These are phyloP conservation scores for Phytophthora pluvialis DNA, from an alignment of 352 stramenopile species.

Conservation along the genomic window DNA sequence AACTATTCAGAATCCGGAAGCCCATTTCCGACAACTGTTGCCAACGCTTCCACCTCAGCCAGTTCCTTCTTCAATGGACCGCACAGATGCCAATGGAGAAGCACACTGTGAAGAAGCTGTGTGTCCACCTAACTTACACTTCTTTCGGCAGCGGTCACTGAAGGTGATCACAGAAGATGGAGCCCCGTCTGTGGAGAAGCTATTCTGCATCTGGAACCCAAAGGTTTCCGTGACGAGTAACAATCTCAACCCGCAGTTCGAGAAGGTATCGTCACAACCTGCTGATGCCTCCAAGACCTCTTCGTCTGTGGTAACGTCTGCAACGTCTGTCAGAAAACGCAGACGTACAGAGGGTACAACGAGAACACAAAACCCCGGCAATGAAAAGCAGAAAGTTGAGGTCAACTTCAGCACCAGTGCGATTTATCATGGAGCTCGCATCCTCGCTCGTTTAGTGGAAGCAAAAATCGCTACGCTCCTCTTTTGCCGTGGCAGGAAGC, in stretches of 20 bases:
- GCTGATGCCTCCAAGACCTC: not conserved
- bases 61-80: not conserved
- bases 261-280: not conserved
- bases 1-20: constrained; percentile 93
- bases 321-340: constrained; percentile 24
- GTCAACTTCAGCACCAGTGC: constrained; percentile 49
- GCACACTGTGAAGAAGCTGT: not conserved
- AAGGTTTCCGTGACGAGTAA: constrained; percentile 40
- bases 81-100: not conserved
- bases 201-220: constrained; percentile 97
- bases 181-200: constrained; percentile 90
- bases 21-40: constrained; percentile 93
- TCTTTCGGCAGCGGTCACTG: constrained; percentile 63
- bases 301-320: not conserved
- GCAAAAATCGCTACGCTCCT: constrained; percentile 93
- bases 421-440: constrained; percentile 92
- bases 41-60: constrained; percentile 55
- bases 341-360: constrained; percentile 13
- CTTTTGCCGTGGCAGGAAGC: constrained; percentile 95
- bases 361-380: not conserved
- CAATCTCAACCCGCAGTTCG: not conserved
- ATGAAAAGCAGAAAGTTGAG: constrained; percentile 10
- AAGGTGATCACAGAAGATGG: constrained; percentile 90
- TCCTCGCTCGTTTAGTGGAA: constrained; percentile 93
- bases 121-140: constrained; percentile 55